Evolutionary conservation across 805 yeast genomes (phyloP), one percentile per base, ranked within the genome.

Genomic region (Nakazawaea holstii): DNA sequence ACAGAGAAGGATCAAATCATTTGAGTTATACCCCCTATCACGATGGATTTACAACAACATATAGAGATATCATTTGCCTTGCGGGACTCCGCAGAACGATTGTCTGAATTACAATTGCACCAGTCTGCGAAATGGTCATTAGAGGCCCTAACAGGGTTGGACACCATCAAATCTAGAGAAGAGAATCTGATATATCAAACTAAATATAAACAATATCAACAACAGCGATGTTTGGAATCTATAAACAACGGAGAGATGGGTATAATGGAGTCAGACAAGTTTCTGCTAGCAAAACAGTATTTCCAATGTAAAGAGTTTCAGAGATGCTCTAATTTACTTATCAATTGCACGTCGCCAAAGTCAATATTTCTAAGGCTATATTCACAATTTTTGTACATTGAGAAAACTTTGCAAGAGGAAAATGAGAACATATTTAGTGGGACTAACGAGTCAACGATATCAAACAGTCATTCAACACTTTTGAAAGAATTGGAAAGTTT

Each of bases 281-380:
- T 85, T 27, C 53, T 77, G 13, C 67, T 88, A 27, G 97, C 92
- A 1, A 78, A 80, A 46, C 62, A 86, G 0, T 82, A 86, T 59
- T 88, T 92, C 69, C 84, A 80, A 57, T 80, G 88, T 58, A 82
- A 85, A 56, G 98, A 94, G 64, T 92, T 83, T 59, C 92, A 84
- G 49, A 67, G 98, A 27, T 86, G 91, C 48, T 79, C 85, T 4
- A 69, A 72, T 54, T 73, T 72, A 11, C 66, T 94, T 49, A 71
- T 70, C 47, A 70, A 72, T 13, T 78, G 83, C 43, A 24, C 29
- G 6, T 70, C 80, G 43, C 69, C 81, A 0, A 71, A 73, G 43
- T 77, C 82, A 3, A 41, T 65, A 30, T 94, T 91, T 58, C 62
- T 90, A 32, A 68, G 79, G 41, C 66, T 87, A 9, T 92, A 91